phyloP scores from a whole-genome alignment of 495 filamentous ascomycete species.

The Trichoderma erinaceum region DNA sequence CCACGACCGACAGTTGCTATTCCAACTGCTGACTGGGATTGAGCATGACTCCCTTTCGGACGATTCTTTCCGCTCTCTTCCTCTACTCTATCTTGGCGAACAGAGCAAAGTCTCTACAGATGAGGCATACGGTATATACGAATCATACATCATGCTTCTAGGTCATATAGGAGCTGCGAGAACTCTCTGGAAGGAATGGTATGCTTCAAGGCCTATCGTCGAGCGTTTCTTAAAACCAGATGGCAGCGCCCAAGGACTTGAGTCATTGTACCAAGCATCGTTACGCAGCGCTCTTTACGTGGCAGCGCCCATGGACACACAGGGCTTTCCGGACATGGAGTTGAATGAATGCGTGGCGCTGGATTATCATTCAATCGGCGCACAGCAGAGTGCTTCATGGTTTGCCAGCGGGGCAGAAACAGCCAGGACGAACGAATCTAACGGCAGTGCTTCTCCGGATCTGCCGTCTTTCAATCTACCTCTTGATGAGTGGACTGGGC shows the following conservation, averaged over 20 bases:
- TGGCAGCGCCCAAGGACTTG: background rate
- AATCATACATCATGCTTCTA: conserved; percentile 3
- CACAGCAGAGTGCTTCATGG: background rate
- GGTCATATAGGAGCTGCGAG: conserved; percentile 1
- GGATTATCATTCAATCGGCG: background rate
- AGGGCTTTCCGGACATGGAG: background rate
- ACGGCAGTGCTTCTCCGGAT: background rate
- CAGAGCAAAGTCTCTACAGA: background rate
- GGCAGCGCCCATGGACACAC: background rate
- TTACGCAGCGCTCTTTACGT: background rate
- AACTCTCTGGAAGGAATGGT: conserved; percentile 13
- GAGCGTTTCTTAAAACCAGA: background rate
- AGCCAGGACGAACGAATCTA: too few species aligned
- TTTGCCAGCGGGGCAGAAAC: background rate
- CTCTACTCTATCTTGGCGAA: background rate
- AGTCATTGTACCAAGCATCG: background rate
- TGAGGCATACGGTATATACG: background rate
- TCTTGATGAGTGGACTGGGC: background rate
- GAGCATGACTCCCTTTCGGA: background rate
- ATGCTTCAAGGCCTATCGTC: background rate
- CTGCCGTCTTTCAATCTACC: background rate
- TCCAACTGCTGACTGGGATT: background rate
- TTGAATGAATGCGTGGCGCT: background rate
- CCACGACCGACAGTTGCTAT: background rate
- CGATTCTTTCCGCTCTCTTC: background rate